Conservation (phyloP, 2,329 filamentous ascomycete species). For the Myriosclerotinia scirpicola region DNA sequence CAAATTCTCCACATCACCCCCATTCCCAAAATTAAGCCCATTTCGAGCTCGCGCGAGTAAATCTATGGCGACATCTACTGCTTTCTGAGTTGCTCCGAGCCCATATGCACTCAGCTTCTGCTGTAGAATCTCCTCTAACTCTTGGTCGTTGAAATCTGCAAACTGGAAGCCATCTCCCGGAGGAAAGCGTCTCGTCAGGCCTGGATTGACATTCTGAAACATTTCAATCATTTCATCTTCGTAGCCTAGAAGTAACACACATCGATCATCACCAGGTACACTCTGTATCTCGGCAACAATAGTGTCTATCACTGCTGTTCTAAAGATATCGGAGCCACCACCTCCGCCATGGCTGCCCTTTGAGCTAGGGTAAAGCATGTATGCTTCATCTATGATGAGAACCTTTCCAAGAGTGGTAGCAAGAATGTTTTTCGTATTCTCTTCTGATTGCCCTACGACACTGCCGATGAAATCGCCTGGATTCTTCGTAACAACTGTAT, state of each 20-base stretch:
- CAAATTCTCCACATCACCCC: slow-evolving; percentile 71
- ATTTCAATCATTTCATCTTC: slow-evolving; percentile 67
- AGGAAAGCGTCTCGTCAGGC: slow-evolving; percentile 65
- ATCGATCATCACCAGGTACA: slow-evolving; percentile 68
- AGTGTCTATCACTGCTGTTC: slow-evolving; percentile 67
- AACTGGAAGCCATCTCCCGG: slow-evolving; percentile 64
- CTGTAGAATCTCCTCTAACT: slow-evolving; percentile 60
- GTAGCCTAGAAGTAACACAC: slow-evolving; percentile 71
- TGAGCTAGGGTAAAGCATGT: slow-evolving; percentile 55
- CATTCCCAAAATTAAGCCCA: slow-evolving; percentile 69
- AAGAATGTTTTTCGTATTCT: slow-evolving; percentile 70
- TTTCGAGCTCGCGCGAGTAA: slow-evolving; percentile 62
- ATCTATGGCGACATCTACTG: slow-evolving; percentile 55
- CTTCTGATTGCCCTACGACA: slow-evolving; percentile 65
- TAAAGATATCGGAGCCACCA: slow-evolving; percentile 51
- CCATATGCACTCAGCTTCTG: slow-evolving; percentile 60
- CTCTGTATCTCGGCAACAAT: slow-evolving; percentile 71
- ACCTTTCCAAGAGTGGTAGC: slow-evolving; percentile 68
- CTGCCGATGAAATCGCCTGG: slow-evolving; percentile 71
- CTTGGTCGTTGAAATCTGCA: slow-evolving; percentile 62
- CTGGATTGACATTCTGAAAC: slow-evolving; percentile 74
- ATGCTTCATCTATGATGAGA: slow-evolving; percentile 78
- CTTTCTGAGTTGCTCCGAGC: slow-evolving; percentile 53
- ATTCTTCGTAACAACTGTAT: slow-evolving; percentile 66
- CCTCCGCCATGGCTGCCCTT: slow-evolving; percentile 25